Conservation (phyloP, 352 stramenopile species). For the Globisporangium megalacanthum region DNA sequence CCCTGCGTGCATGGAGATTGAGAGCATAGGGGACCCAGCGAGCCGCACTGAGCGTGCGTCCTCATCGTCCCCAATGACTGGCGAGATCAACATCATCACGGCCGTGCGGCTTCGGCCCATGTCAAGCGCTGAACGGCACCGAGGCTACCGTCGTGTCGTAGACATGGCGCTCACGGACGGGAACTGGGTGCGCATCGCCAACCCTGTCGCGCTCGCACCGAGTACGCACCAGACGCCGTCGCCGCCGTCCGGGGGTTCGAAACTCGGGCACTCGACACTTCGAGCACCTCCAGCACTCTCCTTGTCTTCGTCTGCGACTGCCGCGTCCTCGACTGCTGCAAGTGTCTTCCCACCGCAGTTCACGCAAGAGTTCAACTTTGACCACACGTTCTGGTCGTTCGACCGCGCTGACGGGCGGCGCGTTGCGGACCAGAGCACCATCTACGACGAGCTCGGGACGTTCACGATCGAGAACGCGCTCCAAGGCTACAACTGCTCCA, state of each 20-base stretch:
- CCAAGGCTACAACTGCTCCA: constrained; percentile 66
- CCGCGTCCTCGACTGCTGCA: neutral
- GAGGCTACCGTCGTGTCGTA: constrained; percentile 47
- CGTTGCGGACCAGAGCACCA: constrained; percentile 38
- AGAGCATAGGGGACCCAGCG: constrained; percentile 7
- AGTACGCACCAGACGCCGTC: constrained; percentile 4
- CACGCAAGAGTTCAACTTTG: constrained; percentile 66
- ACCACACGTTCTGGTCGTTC: constrained; percentile 75
- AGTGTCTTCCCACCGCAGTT: constrained; percentile 38
- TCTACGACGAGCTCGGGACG: constrained; percentile 57
- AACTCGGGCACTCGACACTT: neutral
- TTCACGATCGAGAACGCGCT: constrained; percentile 50
- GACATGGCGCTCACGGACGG: constrained; percentile 41
- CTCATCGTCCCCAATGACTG: neutral
- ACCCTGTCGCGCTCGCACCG: constrained; percentile 35
- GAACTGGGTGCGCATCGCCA: constrained; percentile 53
- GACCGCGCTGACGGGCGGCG: constrained; percentile 22
- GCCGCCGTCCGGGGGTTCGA: neutral
- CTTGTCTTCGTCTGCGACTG: neutral
- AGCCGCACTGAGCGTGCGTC: constrained; percentile 13
- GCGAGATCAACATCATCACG: constrained; percentile 51
- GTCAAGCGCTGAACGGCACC: constrained; percentile 53
- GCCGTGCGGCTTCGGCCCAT: constrained; percentile 71
- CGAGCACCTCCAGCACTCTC: constrained; percentile 1
- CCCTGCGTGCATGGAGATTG: constrained; percentile 10